These are phyloP conservation scores for Geotrichum bryndzae DNA, from an alignment of 1,139 yeast genomes.

Conservation along the genomic window DNA sequence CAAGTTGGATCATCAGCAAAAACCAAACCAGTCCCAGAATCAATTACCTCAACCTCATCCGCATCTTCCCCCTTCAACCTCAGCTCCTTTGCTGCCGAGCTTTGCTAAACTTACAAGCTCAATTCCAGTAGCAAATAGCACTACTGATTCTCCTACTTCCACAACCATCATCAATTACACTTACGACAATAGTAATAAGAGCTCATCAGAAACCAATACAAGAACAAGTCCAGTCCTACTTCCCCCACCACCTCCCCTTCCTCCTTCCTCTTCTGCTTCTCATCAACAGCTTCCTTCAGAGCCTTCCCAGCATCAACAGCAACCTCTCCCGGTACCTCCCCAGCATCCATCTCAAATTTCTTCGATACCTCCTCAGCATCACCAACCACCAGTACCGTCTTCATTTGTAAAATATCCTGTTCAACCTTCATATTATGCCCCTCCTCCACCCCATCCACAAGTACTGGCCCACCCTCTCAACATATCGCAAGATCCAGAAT, in stretches of 20 bases:
- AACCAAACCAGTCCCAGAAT: not conserved
- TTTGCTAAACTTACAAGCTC: conserved; percentile 15
- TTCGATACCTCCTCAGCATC: not conserved
- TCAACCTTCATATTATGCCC: not conserved
- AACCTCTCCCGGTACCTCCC: conserved; percentile 4
- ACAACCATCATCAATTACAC: not conserved
- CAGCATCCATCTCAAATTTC: not conserved
- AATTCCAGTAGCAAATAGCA: conserved; percentile 1
- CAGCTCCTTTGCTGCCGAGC: conserved; percentile 6
- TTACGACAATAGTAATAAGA: not conserved
- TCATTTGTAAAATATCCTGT: not conserved
- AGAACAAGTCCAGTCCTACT: not conserved
- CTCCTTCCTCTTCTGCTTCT: not conserved
- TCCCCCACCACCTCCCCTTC: not conserved
- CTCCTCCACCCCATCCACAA: conserved; percentile 3
- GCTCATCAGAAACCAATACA: not conserved
- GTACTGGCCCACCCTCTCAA: not conserved
- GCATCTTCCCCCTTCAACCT: not conserved
- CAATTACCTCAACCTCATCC: not conserved
- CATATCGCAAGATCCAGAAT: conserved; percentile 10
- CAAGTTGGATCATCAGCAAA: not conserved
- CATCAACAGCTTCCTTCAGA: not conserved
- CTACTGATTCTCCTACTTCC: not conserved
- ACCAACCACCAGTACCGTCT: conserved; percentile 3
- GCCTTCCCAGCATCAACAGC: conserved; percentile 5